A percentile compares a stretch with the other conserved stretches of the same genome.
Conservation (phyloP, 129 eudicot species). For the Tagetes erecta region DNA sequence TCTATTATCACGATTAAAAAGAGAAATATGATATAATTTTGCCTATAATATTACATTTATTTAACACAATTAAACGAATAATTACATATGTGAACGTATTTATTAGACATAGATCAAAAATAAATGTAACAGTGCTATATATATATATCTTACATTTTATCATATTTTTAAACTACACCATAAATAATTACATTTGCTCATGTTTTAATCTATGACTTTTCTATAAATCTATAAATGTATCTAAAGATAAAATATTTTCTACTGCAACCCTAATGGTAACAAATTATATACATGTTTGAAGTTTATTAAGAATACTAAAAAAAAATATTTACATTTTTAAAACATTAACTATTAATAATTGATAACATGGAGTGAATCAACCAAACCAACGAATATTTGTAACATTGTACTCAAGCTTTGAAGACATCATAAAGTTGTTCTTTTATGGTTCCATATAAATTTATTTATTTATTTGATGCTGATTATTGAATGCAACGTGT, state of each 20-base stretch:
- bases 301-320: too few relatives aligned
- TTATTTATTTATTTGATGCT: neutral
- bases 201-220: too few relatives aligned
- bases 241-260: too few relatives aligned
- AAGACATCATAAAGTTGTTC: conserved; percentile 8
- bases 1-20: neutral
- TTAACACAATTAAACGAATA: neutral
- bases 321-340: neutral
- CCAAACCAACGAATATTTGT: neutral
- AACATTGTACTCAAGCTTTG: neutral
- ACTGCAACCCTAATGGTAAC: neutral
- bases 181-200: too few relatives aligned
- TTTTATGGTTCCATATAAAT: neutral
- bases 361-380: neutral
- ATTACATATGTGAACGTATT: neutral
- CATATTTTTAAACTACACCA: too few relatives aligned
- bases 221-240: too few relatives aligned
- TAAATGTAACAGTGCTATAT: neutral
- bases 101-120: neutral
- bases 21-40: neutral
- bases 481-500: neutral
- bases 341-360: neutral
- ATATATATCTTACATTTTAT: too few relatives aligned
- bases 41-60: neutral
- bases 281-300: neutral